These are phyloP conservation scores for Crucihimalaya himalaica DNA, from an alignment of 345 rosid species.

Conservation along the genomic window DNA sequence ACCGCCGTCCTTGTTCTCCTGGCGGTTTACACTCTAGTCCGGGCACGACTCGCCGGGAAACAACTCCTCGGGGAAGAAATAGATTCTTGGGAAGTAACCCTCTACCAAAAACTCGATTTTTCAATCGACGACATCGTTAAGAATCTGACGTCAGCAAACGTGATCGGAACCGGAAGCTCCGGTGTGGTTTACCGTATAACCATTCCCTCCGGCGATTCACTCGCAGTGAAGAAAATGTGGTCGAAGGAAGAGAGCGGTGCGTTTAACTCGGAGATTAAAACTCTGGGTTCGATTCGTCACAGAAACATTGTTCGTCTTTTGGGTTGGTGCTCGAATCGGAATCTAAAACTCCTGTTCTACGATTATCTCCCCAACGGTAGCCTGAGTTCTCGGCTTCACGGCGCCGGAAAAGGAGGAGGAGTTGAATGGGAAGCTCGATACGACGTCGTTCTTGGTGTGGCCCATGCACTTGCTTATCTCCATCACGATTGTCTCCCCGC, in stretches of 20 bases:
- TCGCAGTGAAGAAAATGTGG: constrained; percentile 76
- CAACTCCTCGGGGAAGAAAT: constrained; percentile 43
- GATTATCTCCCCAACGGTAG: constrained; percentile 76
- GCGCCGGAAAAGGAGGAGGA: constrained; percentile 34
- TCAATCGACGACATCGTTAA: constrained; percentile 64
- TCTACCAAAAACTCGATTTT: constrained; percentile 79
- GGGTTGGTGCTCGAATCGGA: constrained; percentile 82
- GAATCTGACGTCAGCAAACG: constrained; percentile 56
- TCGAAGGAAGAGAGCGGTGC: constrained; percentile 54
- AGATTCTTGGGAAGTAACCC: constrained; percentile 72
- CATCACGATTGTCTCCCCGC: constrained; percentile 87
- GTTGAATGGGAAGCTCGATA: constrained; percentile 74
- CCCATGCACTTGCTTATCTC: constrained; percentile 77
- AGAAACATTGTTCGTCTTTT: constrained; percentile 76
- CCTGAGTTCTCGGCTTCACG: constrained; percentile 58
- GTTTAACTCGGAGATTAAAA: constrained; percentile 74
- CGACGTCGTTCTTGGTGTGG: constrained; percentile 71
- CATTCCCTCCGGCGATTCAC: constrained; percentile 52
- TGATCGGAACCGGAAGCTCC: constrained; percentile 75
- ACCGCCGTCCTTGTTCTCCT: constrained; percentile 49
- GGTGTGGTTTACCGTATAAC: constrained; percentile 74
- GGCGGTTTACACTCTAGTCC: constrained; percentile 61
- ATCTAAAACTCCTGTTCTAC: constrained; percentile 65
- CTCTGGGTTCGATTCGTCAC: constrained; percentile 83
- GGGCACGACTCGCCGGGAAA: constrained; percentile 43